Percentiles rank a stretch among this genome's conserved stretches.
These are phyloP conservation scores for Collybiopsis luxurians DNA, from an alignment of 768 basidiomycete genomes.

Conservation along the genomic window DNA sequence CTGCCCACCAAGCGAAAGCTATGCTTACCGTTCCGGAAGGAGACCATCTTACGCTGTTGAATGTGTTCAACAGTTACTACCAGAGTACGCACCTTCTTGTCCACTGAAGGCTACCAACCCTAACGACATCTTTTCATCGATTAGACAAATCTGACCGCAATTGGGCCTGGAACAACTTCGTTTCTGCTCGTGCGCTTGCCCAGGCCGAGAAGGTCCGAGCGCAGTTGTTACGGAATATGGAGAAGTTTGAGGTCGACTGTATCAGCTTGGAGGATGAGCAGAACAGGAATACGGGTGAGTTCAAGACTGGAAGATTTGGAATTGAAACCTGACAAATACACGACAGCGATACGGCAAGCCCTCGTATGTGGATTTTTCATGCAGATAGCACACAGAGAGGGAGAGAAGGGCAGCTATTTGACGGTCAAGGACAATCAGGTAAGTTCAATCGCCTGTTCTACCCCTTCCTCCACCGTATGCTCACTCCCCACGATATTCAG, in stretches of 20 bases:
- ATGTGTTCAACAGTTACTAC: slow-evolving; percentile 92
- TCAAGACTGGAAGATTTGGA: too few relatives aligned
- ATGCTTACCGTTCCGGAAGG: slow-evolving; percentile 88
- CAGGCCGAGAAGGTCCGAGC: slow-evolving; percentile 94
- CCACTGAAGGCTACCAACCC: not conserved
- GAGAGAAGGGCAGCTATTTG: slow-evolving; percentile 81
- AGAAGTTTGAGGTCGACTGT: slow-evolving; percentile 79
- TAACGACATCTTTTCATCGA: not conserved
- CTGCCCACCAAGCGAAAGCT: slow-evolving; percentile 92
- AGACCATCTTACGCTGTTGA: slow-evolving; percentile 93
- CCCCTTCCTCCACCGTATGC: not conserved
- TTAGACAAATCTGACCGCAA: slow-evolving; percentile 73
- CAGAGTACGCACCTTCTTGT: slow-evolving; percentile 53
- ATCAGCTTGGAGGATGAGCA: slow-evolving; percentile 65
- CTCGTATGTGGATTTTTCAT: slow-evolving; percentile 96
- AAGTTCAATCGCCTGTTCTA: slow-evolving; percentile 14
- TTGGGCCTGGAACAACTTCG: slow-evolving; percentile 91
- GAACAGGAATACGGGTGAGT: slow-evolving; percentile 29
- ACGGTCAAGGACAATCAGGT: slow-evolving; percentile 97
- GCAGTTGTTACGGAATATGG: slow-evolving; percentile 90
- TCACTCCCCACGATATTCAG: slow-evolving; percentile 23
- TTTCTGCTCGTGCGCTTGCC: slow-evolving; percentile 76
- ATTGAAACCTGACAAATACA: slow-evolving; percentile 39
- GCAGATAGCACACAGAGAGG: slow-evolving; percentile 96
- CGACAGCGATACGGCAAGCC: slow-evolving; percentile 66